Conservation (phyloP, 495 filamentous ascomycete species). For the Tuber melanosporum region DNA sequence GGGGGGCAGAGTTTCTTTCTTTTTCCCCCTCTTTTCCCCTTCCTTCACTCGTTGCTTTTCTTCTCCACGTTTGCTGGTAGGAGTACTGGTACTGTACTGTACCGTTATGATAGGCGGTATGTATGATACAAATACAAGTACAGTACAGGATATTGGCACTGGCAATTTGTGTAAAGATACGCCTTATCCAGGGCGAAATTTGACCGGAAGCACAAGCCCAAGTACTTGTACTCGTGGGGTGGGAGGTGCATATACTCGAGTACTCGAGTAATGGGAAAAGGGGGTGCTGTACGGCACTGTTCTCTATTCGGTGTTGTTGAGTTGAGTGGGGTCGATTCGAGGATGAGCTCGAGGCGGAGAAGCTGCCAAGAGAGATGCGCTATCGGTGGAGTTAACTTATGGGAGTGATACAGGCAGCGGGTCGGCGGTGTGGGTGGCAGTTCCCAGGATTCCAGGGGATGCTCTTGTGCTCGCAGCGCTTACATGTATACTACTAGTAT, state of each 20-base stretch:
- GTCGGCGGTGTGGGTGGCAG: not conserved
- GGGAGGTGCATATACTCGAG: no score
- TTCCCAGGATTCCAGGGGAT: not conserved
- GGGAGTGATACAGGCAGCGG: not conserved
- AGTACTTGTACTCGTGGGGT: no score
- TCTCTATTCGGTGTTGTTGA: not conserved
- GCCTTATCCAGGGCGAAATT: not conserved
- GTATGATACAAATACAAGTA: not conserved
- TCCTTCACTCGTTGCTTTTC: not conserved
- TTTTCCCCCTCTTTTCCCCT: not conserved
- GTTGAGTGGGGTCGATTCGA: not conserved
- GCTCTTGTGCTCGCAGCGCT: not conserved
- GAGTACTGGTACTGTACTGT: not conserved
- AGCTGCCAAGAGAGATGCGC: not conserved
- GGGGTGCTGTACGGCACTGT: not conserved
- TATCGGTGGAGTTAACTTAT: not conserved
- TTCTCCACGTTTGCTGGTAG: not conserved
- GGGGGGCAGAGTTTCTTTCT: not conserved
- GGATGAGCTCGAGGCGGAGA: not conserved
- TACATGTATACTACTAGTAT: no score
- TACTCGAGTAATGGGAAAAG: not conserved
- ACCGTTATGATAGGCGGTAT: not conserved
- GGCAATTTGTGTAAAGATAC: not conserved
- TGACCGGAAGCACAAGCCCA: not conserved
- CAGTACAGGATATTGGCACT: not conserved